Evolutionary conservation across 1,139 yeast species (phyloP).

Genomic region (Lodderomyces metapsilosis): DNA sequence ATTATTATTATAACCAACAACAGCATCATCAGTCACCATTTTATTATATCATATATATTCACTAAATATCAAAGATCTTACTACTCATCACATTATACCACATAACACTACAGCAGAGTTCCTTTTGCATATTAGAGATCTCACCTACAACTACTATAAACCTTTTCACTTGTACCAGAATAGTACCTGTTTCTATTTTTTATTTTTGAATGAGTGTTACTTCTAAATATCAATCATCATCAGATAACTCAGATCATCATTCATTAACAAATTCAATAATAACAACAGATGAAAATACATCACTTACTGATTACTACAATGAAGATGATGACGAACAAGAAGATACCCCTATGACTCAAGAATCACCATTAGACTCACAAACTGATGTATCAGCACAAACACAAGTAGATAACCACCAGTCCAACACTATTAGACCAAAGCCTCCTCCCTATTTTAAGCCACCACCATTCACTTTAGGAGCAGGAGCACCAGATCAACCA

Average conservation of each 20-base stretch:
- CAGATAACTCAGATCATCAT: slow-evolving; percentile 2
- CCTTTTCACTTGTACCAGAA: too few relatives aligned
- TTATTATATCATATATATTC: too few relatives aligned
- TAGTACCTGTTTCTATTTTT: too few relatives aligned
- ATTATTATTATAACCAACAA: too few relatives aligned
- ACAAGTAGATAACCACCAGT: not conserved
- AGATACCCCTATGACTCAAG: not conserved
- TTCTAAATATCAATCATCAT: not conserved
- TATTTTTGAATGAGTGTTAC: not conserved
- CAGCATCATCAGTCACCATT: too few relatives aligned
- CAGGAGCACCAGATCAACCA: too few relatives aligned
- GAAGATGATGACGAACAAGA: not conserved
- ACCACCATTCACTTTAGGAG: not conserved
- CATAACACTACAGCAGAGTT: too few relatives aligned
- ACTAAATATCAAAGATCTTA: too few relatives aligned
- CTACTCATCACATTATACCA: too few relatives aligned
- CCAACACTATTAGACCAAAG: not conserved
- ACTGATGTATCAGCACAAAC: not conserved
- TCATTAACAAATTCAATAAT: not conserved
- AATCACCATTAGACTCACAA: not conserved
- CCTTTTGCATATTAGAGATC: too few relatives aligned
- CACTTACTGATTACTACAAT: not conserved
- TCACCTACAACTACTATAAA: too few relatives aligned
- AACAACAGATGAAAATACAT: not conserved
- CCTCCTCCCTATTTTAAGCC: not conserved